Conservation (phyloP, 208 protist genomes). For the Leishmania braziliensis region DNA sequence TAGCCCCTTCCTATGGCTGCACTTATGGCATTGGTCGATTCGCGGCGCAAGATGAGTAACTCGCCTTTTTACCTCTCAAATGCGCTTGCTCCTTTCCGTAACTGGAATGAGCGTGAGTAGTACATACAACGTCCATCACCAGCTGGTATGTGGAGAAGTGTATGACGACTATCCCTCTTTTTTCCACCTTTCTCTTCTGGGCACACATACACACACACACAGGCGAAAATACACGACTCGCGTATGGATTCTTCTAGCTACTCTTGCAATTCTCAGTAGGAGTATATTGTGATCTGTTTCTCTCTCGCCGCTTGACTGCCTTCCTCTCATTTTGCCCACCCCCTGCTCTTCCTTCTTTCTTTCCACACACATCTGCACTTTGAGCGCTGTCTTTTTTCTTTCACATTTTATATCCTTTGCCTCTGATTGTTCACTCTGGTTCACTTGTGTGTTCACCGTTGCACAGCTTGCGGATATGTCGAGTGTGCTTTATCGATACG, state of each 20-base stretch:
- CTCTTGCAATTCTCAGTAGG: background rate
- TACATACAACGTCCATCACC: background rate
- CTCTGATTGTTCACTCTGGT: background rate
- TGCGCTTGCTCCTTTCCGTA: background rate
- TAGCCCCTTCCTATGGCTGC: background rate
- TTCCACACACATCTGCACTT: background rate
- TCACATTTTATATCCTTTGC: background rate
- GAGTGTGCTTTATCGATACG: background rate
- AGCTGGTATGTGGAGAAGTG: background rate
- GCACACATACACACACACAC: background rate
- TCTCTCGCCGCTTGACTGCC: background rate
- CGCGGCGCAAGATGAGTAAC: background rate
- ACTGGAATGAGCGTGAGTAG: background rate
- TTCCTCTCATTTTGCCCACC: background rate
- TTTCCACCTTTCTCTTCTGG: background rate
- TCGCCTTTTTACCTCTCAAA: background rate
- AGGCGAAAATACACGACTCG: background rate
- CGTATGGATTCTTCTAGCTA: slow-evolving; percentile 7
- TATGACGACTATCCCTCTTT: background rate
- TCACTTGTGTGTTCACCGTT: background rate
- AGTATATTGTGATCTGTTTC: background rate
- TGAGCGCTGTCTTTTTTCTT: background rate
- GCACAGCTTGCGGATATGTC: background rate
- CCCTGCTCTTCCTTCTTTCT: background rate
- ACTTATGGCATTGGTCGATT: background rate